A percentile compares a stretch with the other conserved stretches of the same genome.
Evolutionary conservation across 345 rosid species (phyloP).

Genomic region (Anacardium occidentale): DNA sequence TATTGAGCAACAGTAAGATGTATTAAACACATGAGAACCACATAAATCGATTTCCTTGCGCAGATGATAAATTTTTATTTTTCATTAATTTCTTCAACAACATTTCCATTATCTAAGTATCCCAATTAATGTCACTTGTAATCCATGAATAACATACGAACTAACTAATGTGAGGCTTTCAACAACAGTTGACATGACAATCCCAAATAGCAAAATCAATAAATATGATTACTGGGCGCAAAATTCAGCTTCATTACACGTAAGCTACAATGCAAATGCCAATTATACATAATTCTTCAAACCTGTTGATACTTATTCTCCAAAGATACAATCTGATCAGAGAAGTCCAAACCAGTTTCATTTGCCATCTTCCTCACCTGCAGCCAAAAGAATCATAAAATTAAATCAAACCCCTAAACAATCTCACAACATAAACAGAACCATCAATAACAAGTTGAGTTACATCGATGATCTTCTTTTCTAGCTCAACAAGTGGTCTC

Average conservation of each 20-base stretch:
- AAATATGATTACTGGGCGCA: not conserved
- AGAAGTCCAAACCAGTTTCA: slow-evolving; percentile 90
- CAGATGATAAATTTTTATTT: not conserved
- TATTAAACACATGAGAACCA: not conserved
- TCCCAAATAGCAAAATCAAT: not conserved
- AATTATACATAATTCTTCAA: slow-evolving; percentile 6
- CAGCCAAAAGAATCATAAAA: slow-evolving; percentile 27
- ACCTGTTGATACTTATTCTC: slow-evolving; percentile 90
- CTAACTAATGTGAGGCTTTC: not conserved
- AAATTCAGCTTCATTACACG: not conserved
- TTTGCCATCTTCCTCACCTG: slow-evolving; percentile 95
- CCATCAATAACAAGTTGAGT: not conserved
- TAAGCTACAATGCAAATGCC: not conserved
- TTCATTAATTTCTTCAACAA: not conserved
- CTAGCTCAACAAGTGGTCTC: slow-evolving; percentile 75
- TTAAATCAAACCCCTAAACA: not conserved
- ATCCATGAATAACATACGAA: not conserved
- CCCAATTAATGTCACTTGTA: not conserved
- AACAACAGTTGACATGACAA: not conserved
- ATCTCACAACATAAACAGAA: slow-evolving; percentile 4
- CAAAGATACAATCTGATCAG: slow-evolving; percentile 70
- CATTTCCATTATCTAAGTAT: not conserved
- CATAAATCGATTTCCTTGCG: not conserved
- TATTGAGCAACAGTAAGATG: not conserved
- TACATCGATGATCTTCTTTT: slow-evolving; percentile 88